These are phyloP conservation scores for Bauhinia variegata DNA, from an alignment of 306 rosid species.

Conservation along the genomic window DNA sequence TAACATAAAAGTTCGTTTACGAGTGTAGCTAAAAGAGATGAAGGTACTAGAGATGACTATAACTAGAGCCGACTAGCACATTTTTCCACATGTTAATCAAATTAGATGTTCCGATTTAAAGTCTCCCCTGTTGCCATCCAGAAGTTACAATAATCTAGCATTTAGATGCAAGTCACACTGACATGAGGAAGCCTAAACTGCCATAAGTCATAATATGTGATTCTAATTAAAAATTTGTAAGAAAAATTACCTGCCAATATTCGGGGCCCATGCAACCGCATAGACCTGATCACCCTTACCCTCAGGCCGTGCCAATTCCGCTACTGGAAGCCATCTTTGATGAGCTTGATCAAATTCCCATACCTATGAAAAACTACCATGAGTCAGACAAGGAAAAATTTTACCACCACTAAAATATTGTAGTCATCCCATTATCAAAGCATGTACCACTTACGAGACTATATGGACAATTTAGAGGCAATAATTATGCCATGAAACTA, in stretches of 20 bases:
- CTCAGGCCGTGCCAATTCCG: slow-evolving; percentile 72
- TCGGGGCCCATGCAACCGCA: slow-evolving; percentile 91
- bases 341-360: slow-evolving; percentile 97
- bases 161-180: slow-evolving; percentile 9
- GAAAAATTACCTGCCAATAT: slow-evolving; percentile 80
- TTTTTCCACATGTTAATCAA: slow-evolving; percentile 16
- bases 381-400: neutral
- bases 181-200: neutral
- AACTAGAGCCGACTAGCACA: slow-evolving; percentile 13
- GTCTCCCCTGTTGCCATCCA: neutral
- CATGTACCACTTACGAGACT: slow-evolving; percentile 18
- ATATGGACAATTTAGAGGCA: slow-evolving; percentile 10
- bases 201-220: neutral
- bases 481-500: slow-evolving; percentile 1
- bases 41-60: neutral
- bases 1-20: neutral
- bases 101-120: slow-evolving; percentile 1
- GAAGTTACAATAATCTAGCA: slow-evolving; percentile 8
- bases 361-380: slow-evolving; percentile 48
- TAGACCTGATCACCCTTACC: slow-evolving; percentile 72
- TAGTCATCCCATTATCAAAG: slow-evolving; percentile 25
- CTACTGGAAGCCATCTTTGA: slow-evolving; percentile 98
- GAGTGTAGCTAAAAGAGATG: slow-evolving; percentile 21
- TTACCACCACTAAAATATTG: neutral
- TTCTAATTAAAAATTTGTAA: slow-evolving; percentile 16